Percentiles rank a stretch among this genome's conserved stretches.
Conservation (phyloP, 1,284 basidiomycete species). For the Phlebopus sp. region DNA sequence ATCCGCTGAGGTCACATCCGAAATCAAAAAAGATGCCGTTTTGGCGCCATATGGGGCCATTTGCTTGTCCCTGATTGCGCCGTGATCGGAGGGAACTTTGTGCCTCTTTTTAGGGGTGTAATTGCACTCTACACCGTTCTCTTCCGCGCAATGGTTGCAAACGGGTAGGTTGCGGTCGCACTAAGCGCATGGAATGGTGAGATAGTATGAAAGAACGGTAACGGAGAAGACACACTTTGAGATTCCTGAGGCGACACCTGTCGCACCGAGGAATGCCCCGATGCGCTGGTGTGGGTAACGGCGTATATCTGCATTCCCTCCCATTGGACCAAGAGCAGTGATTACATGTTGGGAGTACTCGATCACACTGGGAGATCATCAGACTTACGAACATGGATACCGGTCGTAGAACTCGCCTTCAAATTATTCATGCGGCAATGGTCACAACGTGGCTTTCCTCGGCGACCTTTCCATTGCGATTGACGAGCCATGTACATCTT, state of each 20-base stretch:
- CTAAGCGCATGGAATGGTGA: conserved; percentile 29
- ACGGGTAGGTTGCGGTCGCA: conserved; percentile 67
- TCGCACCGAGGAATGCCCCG: conserved; percentile 72
- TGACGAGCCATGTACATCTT: conserved; percentile 56
- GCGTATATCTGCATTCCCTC: conserved; percentile 67
- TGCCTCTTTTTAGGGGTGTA: conserved; percentile 68
- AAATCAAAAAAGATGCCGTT: conserved; percentile 50
- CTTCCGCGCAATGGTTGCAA: conserved; percentile 61
- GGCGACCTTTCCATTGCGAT: conserved; percentile 67
- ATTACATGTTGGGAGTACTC: conserved; percentile 67
- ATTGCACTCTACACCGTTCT: conserved; percentile 54
- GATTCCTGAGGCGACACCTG: conserved; percentile 59
- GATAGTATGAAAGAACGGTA: conserved; percentile 8
- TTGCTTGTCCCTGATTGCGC: conserved; percentile 35
- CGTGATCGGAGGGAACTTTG: conserved; percentile 50
- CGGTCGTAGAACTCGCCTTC: conserved; percentile 45
- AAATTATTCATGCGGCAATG: conserved; percentile 67
- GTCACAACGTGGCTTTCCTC: conserved; percentile 70
- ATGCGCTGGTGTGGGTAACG: conserved; percentile 68
- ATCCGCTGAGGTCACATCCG: conserved; percentile 37
- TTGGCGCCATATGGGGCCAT: conserved; percentile 43
- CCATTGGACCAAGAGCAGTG: conserved; percentile 64
- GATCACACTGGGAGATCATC: conserved; percentile 53
- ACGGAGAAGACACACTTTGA: conserved; percentile 49
- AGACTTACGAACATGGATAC: conserved; percentile 9